Evolutionary conservation across 2,329 filamentous ascomycete species (phyloP), one percentile per base, ranked within the genome.

Genomic region (Fusarium tupiense): DNA sequence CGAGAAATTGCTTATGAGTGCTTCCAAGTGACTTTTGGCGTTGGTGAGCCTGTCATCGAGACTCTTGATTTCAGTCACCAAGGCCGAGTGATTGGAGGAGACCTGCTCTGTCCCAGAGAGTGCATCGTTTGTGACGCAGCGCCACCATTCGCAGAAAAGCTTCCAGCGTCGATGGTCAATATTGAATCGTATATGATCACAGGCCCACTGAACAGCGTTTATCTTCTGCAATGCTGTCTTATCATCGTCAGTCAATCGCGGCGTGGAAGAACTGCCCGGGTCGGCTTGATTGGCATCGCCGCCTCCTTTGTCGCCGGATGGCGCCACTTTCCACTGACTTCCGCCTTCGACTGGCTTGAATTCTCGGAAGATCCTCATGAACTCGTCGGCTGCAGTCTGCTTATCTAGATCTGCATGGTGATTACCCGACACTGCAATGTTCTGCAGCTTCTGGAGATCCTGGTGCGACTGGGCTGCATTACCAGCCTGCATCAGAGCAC

Each of bases 51-150:
- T 41, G 38, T 22, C 20, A 1, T 41, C 38, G 2, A 41, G 38
- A 41, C 20, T 41, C 38, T 41, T 22, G 8, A 41, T 41, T 41
- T 41, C 38, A 22, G 20, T 41, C 4, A 41, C 38, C 38, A 41
- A 41, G 38, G 0, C 38, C 0, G 20, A 5, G 20, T 41, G 38
- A 2, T 41, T 41, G 8, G 38, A 3, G 1, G 1, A 41, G 38
- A 41, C 38, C 20, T 4, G 0, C 0, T 35, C 33, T 35, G 33
- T 35, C 33, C 3, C 14, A 3, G 33, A 35, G 0, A 35, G 0
- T 35, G 6, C 7, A 35, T 22, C 38, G 2, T 22, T 9, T 22
- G 38, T 41, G 7, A 41, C 20, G 1, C 38, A 41, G 12, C 20
- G 38, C 38, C 38, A 41, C 38, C 38, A 41, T 20, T 41, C 38